These are phyloP conservation scores for Asterionellopsis glacialis DNA, from an alignment of 108 stramenopile genomes.

Conservation along the genomic window DNA sequence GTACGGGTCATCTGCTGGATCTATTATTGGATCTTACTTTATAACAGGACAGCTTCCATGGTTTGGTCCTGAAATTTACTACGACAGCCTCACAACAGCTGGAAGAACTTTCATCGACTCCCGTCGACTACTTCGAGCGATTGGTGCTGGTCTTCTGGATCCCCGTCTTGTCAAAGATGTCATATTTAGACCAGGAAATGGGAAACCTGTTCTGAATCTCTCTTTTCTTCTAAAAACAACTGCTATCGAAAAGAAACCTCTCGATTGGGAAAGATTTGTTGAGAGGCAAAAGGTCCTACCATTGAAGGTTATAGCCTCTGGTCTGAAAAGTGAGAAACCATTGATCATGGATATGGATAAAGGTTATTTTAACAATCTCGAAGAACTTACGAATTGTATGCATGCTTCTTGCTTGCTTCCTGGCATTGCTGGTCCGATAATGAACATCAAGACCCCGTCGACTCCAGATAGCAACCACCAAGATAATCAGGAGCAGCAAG, in stretches of 20 bases:
- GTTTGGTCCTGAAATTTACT: conserved; percentile 94
- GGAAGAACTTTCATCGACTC: conserved; percentile 85
- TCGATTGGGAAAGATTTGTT: conserved; percentile 89
- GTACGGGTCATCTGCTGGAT: conserved; percentile 89
- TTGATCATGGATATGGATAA: conserved; percentile 73
- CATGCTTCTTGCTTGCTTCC: conserved; percentile 91
- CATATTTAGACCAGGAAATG: conserved; percentile 47
- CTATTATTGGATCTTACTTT: conserved; percentile 86
- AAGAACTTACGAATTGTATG: conserved; percentile 82
- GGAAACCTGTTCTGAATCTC: conserved; percentile 90
- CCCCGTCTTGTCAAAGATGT: conserved; percentile 80
- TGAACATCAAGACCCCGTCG: conserved; percentile 45
- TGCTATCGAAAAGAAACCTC: conserved; percentile 79
- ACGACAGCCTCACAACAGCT: conserved; percentile 83
- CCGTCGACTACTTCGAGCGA: conserved; percentile 67
- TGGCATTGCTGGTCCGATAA: conserved; percentile 90
- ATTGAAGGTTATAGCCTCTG: conserved; percentile 86
- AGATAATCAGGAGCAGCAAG: conserved; percentile 10
- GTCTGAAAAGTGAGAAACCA: conserved; percentile 59
- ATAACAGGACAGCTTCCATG: conserved; percentile 81
- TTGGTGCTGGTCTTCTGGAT: conserved; percentile 84
- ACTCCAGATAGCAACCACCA: not conserved
- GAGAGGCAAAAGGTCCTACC: conserved; percentile 78
- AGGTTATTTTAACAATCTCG: conserved; percentile 69
- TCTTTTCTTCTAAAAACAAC: conserved; percentile 75